Base-by-base conservation (phyloP, 179 eudicot genomes). In the Pouteria campechiana region DNA sequence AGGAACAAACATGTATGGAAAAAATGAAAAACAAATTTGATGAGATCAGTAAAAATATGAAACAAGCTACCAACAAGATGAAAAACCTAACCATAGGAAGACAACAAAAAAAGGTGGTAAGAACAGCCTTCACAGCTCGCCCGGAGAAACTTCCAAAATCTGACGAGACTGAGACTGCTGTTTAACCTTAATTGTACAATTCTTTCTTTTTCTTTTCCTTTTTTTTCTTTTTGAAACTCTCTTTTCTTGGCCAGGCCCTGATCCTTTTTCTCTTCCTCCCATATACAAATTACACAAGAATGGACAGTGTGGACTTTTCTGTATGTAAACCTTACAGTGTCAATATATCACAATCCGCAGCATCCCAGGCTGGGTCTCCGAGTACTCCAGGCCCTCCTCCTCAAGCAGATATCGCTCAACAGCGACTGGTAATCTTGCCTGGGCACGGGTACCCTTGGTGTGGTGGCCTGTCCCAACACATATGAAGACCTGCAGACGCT, bases 381-480 rank as follows among this genome's bases (percentile, higher is more conserved):
- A 62, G 72, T 54, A 90, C 37, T 90, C 84, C 1, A 90, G 79
- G 54, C 94, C 90, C 51, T 90, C 97, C 38, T 83, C 94, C 57
- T 86, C 86, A 20, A 90, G 96, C 61, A 90, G 73, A 62, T 82
- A 82, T 32, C 79, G 77, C 70, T 86, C 94, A 37, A 90, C 73
- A 48, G 96, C 87, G 64, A 65, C 25, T 5, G 94, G 96, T 42
- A 87, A 90, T 54, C 96, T 67, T 22, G 89, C 81, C 29, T 83
- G 93, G 19, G 96, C 77, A 57, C 94, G 94, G 11, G 87, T 37
- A 27, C 98, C 98, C 62, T 79, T 68, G 11, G 96, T 82, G 51
- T 86, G 98, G 71, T 90, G 95, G 35, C 93, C 98, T 13, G 95
- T 81, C 51, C 98, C 98, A 8, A 90, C 98, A 25, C 94, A 77